phyloP scores from a whole-genome alignment of 495 filamentous ascomycete species.

The Staphylotrichum longicolle region DNA sequence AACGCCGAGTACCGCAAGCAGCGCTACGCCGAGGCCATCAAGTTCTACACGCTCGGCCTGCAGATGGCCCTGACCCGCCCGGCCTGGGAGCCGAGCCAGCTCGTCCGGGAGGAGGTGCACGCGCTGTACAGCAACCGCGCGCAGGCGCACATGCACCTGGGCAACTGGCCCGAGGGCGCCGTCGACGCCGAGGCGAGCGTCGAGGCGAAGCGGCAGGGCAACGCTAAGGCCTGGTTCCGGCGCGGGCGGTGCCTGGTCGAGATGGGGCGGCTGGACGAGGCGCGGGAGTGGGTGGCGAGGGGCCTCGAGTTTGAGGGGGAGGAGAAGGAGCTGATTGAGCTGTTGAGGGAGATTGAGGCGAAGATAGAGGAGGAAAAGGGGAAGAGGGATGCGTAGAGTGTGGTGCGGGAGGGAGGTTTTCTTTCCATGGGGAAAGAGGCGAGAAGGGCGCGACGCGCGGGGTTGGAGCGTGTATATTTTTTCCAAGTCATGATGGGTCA shows the following conservation, averaged over 20 bases:
- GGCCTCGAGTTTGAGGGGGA: constrained; percentile 82
- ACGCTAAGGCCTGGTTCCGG: constrained; percentile 93
- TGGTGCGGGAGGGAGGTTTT: not conserved
- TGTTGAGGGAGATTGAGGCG: constrained; percentile 68
- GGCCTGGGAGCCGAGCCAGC: constrained; percentile 76
- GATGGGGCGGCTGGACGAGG: constrained; percentile 88
- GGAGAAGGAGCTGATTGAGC: constrained; percentile 63
- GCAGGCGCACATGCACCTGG: constrained; percentile 79
- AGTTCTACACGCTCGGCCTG: constrained; percentile 77
- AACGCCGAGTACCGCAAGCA: constrained; percentile 79
- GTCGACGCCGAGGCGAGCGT: constrained; percentile 83
- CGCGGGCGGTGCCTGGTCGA: constrained; percentile 77
- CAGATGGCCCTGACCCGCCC: constrained; percentile 83
- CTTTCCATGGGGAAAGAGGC: not conserved
- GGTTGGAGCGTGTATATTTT: not conserved
- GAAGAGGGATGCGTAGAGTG: constrained; percentile 21
- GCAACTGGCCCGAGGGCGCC: constrained; percentile 76
- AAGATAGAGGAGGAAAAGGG: constrained; percentile 32
- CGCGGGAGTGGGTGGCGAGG: constrained; percentile 64
- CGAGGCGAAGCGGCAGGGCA: constrained; percentile 81
- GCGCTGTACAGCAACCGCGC: constrained; percentile 81
- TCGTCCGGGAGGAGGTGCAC: constrained; percentile 80
- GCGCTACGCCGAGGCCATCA: constrained; percentile 69
- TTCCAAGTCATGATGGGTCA: not conserved
- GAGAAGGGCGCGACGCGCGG: not conserved